phyloP scores from a whole-genome alignment of 192 early-diverging fungal genomes.

The Haplosporangium gracile region DNA sequence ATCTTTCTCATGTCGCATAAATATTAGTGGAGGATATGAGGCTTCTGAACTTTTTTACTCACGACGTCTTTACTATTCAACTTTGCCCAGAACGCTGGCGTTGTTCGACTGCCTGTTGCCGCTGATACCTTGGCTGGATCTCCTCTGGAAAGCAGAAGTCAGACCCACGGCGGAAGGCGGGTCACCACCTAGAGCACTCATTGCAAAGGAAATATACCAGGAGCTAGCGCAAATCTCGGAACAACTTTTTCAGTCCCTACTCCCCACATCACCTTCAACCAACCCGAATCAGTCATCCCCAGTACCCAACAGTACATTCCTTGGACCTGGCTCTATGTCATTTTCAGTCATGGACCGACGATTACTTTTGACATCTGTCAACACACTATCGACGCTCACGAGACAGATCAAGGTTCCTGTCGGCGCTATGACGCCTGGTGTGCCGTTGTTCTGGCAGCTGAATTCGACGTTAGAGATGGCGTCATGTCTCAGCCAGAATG shows the following conservation, averaged over 20 bases:
- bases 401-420: slow-evolving; percentile 35
- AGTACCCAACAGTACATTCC: slow-evolving; percentile 21
- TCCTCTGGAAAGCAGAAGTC: slow-evolving; percentile 37
- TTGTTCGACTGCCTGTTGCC: slow-evolving; percentile 38
- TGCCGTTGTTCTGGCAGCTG: slow-evolving; percentile 33
- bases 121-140: slow-evolving; percentile 42
- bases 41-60: neutral
- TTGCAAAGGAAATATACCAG: slow-evolving; percentile 49
- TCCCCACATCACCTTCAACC: slow-evolving; percentile 19
- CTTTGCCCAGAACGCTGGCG: slow-evolving; percentile 42
- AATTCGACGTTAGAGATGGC: slow-evolving; percentile 31
- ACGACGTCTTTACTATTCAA: neutral
- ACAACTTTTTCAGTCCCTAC: slow-evolving; percentile 23
- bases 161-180: neutral
- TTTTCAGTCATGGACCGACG: slow-evolving; percentile 40
- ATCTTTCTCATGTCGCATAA: neutral
- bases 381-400: slow-evolving; percentile 15
- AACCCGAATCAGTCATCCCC: neutral
- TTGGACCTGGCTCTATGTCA: slow-evolving; percentile 31
- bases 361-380: slow-evolving; percentile 24
- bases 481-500: slow-evolving; percentile 27
- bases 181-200: slow-evolving; percentile 1
- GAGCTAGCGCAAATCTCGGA: slow-evolving; percentile 32
- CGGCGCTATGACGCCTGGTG: neutral
- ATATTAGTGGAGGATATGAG: neutral